A percentile compares a stretch with the other conserved stretches of the same genome.
phyloP scores from a whole-genome alignment of 208 protist species.

The Herpetomonas samuelpessoai region DNA sequence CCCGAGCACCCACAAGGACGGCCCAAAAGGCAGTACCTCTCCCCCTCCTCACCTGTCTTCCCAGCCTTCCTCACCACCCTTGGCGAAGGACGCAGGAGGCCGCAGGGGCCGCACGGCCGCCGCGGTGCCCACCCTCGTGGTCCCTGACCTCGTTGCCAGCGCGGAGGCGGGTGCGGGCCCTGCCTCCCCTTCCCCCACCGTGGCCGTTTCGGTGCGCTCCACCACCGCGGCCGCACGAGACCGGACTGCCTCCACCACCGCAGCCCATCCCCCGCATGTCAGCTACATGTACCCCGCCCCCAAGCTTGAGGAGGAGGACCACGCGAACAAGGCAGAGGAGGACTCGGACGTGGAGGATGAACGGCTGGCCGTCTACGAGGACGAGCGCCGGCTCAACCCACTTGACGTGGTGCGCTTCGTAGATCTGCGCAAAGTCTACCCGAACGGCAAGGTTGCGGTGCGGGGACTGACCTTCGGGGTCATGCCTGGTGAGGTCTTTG shows the following conservation, averaged over 20 bases:
- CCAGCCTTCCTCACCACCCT: neutral
- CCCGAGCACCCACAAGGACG: neutral
- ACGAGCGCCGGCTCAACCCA: conserved; percentile 6
- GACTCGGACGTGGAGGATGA: conserved; percentile 58
- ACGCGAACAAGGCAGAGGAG: conserved; percentile 12
- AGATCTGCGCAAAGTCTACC: conserved; percentile 33
- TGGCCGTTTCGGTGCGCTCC: neutral
- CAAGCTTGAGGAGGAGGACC: conserved; percentile 4
- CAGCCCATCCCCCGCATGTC: neutral
- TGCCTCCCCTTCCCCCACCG: too few species aligned
- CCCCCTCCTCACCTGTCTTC: neutral
- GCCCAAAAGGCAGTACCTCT: too few species aligned
- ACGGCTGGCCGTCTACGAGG: conserved; percentile 30
- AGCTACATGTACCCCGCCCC: conserved; percentile 7
- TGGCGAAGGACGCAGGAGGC: too few species aligned
- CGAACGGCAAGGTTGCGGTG: conserved; percentile 41
- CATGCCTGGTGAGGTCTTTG: conserved; percentile 71
- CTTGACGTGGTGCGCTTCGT: conserved; percentile 35
- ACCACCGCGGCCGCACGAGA: too few species aligned
- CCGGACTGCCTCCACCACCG: neutral
- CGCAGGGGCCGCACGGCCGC: too few species aligned
- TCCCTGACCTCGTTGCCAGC: too few species aligned
- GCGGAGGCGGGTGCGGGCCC: neutral
- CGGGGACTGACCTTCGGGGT: conserved; percentile 65
- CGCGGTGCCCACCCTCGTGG: neutral